Evolutionary conservation across 208 protist species (phyloP).

Genomic region (Acanthamoeba healyi): DNA sequence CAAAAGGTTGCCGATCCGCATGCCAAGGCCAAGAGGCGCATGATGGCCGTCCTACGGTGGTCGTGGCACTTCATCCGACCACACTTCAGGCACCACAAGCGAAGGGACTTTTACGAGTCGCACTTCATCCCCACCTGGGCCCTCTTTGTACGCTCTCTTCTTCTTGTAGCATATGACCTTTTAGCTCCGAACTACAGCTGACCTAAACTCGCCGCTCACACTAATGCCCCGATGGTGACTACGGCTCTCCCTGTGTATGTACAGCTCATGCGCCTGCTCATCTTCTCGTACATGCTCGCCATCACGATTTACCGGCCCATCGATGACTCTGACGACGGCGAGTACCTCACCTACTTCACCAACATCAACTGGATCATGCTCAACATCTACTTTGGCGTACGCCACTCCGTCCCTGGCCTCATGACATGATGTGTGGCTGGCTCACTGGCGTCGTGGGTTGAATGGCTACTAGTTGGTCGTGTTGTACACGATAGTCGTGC

Average conservation of each 20-base stretch:
- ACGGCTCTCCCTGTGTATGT: too few relatives aligned
- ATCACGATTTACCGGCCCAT: neutral
- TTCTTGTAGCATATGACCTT: too few relatives aligned
- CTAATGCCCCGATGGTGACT: neutral
- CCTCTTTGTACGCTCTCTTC: conserved; percentile 8
- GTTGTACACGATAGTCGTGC: neutral
- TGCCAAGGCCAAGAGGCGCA: neutral
- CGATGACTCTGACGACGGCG: neutral
- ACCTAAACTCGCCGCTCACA: neutral
- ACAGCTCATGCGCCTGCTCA: neutral
- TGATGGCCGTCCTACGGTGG: neutral
- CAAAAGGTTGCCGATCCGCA: neutral
- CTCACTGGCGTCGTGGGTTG: too few relatives aligned
- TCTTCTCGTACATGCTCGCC: neutral
- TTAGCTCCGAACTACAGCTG: neutral
- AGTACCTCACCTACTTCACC: conserved; percentile 50
- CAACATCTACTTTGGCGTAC: conserved; percentile 39
- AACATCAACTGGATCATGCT: conserved; percentile 51
- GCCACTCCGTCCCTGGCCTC: too few relatives aligned
- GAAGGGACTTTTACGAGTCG: conserved; percentile 7
- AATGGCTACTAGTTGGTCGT: neutral
- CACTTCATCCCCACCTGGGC: neutral
- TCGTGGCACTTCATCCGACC: neutral
- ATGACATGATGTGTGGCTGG: neutral
- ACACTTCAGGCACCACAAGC: conserved; percentile 14